phyloP scores from a whole-genome alignment of 2,329 filamentous ascomycete genomes.

The Aspergillaceae sp. region DNA sequence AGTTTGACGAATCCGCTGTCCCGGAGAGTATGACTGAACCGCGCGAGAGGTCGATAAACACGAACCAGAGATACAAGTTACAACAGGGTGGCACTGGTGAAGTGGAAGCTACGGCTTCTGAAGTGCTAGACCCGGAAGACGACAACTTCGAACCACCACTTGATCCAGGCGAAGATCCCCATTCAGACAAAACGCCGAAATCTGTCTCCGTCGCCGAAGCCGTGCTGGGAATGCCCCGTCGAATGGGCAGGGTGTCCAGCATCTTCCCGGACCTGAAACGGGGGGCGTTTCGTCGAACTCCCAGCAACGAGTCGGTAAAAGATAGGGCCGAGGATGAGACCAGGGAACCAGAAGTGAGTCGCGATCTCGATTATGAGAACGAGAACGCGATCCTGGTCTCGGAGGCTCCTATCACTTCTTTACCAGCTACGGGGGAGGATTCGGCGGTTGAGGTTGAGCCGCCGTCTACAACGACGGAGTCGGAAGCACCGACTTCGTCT shows the following conservation, averaged over 20 bases:
- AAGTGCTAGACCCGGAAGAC: background rate
- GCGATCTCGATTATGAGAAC: constrained; percentile 20
- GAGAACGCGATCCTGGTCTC: constrained; percentile 35
- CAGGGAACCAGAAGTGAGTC: constrained; percentile 23
- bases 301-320: constrained; percentile 21
- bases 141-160: background rate
- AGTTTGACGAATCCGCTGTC: too few species aligned
- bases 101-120: too few species aligned
- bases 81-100: too few species aligned
- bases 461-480: constrained; percentile 4
- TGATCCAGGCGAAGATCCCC: background rate
- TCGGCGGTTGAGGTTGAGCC: constrained; percentile 1
- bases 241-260: constrained; percentile 20
- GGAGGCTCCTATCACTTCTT: constrained; percentile 34
- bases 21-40: too few species aligned
- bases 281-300: constrained; percentile 21
- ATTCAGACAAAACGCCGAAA: background rate
- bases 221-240: background rate
- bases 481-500: constrained; percentile 2
- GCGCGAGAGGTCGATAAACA: too few species aligned
- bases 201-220: background rate
- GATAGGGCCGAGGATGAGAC: constrained; percentile 35
- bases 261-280: constrained; percentile 31
- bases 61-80: too few species aligned
- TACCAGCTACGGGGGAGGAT: background rate